Evolutionary conservation across 306 rosid genomes (phyloP), one percentile per base, ranked within the genome.

Genomic region (Quercus robur): DNA sequence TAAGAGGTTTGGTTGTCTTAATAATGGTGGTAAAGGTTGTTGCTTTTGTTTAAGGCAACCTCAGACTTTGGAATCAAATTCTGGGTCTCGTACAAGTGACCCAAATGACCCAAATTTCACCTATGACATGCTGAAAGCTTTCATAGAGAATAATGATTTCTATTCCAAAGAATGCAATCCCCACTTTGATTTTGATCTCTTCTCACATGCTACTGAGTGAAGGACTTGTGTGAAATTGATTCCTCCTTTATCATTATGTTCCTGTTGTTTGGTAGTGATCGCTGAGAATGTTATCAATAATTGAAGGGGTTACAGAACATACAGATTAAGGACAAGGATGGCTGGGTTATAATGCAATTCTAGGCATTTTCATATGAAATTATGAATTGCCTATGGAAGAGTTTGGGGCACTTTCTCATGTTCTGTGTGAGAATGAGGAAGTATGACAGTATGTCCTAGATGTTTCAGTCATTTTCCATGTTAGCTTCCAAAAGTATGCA

Each of bases 111-210:
- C 88, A 1, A 89, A 86, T 55, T 94, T 92, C 58, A 88, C 87
- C 35, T 54, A 58, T 58, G 85, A 80, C 30, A 89, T 85, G 91
- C 56, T 93, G 87, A 89, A 69, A 80, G 75, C 25, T 81, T 80
- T 94, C 17, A 79, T 94, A 7, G 94, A 94, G 77, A 88, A 62
- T 44, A 94, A 88, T 81, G 93, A 89, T 85, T 94, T 94, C 75
- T 85, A 74, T 84, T 89, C 92, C 63, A 88, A 78, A 74, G 89
- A 92, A 46, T 89, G 92, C 90, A 92, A 94, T 88, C 80, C 91
- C 41, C 97, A 92, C 80, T 49, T 87, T 41, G 80, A 85, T 71
- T 83, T 33, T 67, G 72, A 67, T 33, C 51, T 67, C 52, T 18
- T 17, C 14, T 19, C 72, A 10, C 51, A 31, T 4, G 9, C 7